phyloP scores from a whole-genome alignment of 371 early-diverging fungal species.

The Conidiobolus coronatus region DNA sequence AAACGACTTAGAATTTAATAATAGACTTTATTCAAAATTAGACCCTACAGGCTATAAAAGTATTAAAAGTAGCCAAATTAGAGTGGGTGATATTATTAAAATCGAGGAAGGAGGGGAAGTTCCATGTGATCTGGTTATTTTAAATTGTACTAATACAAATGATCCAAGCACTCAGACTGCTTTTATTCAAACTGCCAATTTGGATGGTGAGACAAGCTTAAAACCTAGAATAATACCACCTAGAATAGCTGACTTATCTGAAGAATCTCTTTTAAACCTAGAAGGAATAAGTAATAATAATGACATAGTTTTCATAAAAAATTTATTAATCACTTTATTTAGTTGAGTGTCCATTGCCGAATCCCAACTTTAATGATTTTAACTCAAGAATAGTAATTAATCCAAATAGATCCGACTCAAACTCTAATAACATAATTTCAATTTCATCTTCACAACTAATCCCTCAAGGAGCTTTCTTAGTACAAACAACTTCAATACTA shows the following conservation, averaged over 20 bases:
- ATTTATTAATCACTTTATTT: not conserved
- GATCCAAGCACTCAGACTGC: conserved; percentile 14
- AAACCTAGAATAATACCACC: conserved; percentile 35
- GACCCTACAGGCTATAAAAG: conserved; percentile 4
- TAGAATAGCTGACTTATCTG: conserved; percentile 19
- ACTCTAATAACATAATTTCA: conserved; percentile 6
- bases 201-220: conserved; percentile 70
- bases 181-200: conserved; percentile 56
- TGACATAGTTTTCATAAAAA: not conserved
- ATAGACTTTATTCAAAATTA: conserved; percentile 21
- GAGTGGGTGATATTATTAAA: conserved; percentile 55
- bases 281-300: conserved; percentile 9
- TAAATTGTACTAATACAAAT: conserved; percentile 31
- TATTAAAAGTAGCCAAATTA: conserved; percentile 28
- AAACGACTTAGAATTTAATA: conserved; percentile 12
- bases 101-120: conserved; percentile 52
- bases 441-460: conserved; percentile 14
- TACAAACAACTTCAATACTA: conserved; percentile 50
- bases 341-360: conserved; percentile 14
- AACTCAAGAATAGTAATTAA: conserved; percentile 25
- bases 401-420: conserved; percentile 1
- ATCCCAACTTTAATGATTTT: conserved; percentile 37
- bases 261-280: conserved; percentile 21
- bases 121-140: conserved; percentile 40
- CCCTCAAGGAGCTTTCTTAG: conserved; percentile 47